A percentile compares a stretch with the other conserved stretches of the same genome.
Conservation (phyloP, 768 basidiomycete genomes). For the Boletellus emodensis region DNA sequence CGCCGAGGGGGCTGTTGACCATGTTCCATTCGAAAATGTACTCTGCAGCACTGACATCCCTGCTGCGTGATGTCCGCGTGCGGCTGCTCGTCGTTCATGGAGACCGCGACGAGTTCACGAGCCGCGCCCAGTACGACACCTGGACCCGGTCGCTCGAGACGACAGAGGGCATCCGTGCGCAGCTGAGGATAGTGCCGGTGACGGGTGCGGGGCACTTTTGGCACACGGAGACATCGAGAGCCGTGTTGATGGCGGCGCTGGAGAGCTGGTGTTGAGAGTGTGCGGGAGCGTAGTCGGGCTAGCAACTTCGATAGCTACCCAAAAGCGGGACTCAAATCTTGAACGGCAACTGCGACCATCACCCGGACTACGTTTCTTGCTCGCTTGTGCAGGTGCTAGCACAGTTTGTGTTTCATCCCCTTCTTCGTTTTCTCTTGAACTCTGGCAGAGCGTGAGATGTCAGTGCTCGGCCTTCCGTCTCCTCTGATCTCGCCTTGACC, state of each 20-base stretch:
- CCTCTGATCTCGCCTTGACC: slow-evolving; percentile 13
- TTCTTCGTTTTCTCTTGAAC: slow-evolving; percentile 11
- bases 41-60: slow-evolving; percentile 42
- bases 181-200: slow-evolving; percentile 36
- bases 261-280: slow-evolving; percentile 13
- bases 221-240: slow-evolving; percentile 35
- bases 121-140: slow-evolving; percentile 44
- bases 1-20: slow-evolving; percentile 63
- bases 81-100: slow-evolving; percentile 66
- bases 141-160: slow-evolving; percentile 47
- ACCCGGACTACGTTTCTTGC: slow-evolving; percentile 16
- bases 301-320: too few species aligned
- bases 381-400: slow-evolving; percentile 1
- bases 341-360: slow-evolving; percentile 28
- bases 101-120: slow-evolving; percentile 69
- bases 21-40: slow-evolving; percentile 61
- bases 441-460: slow-evolving; percentile 26
- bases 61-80: slow-evolving; percentile 43
- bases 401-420: slow-evolving; percentile 13
- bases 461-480: slow-evolving; percentile 14
- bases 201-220: slow-evolving; percentile 65
- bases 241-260: slow-evolving; percentile 17
- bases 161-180: slow-evolving; percentile 21
- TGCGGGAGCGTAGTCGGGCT: background rate
- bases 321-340: slow-evolving; percentile 17